These are phyloP conservation scores for Monascus ruber DNA, from an alignment of 2,329 filamentous ascomycete genomes.

Conservation along the genomic window DNA sequence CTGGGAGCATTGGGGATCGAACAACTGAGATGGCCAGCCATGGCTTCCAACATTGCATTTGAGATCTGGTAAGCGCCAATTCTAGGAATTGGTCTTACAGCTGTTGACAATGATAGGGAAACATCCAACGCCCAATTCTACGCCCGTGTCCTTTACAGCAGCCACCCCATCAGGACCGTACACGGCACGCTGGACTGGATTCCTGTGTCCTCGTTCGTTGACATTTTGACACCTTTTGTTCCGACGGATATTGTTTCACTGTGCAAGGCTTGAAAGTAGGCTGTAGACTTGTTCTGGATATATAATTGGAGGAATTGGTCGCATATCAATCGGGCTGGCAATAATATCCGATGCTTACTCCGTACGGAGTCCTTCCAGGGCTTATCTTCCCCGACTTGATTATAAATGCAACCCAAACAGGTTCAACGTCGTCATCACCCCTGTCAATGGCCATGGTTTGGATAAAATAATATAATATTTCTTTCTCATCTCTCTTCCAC, in stretches of 20 bases:
- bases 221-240: slow-evolving; percentile 17
- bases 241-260: slow-evolving; percentile 16
- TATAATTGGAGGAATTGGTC: neutral
- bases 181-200: slow-evolving; percentile 22
- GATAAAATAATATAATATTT: no score
- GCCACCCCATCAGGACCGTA: slow-evolving; percentile 16
- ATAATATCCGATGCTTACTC: no score
- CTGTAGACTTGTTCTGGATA: no score
- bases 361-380: no score
- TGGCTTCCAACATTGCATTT: slow-evolving; percentile 29
- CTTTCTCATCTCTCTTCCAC: no score
- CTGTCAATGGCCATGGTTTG: no score
- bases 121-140: slow-evolving; percentile 14
- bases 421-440: no score
- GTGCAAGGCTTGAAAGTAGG: slow-evolving; percentile 5
- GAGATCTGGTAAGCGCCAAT: slow-evolving; percentile 23
- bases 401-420: no score
- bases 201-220: slow-evolving; percentile 10
- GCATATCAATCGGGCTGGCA: neutral
- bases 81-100: neutral
- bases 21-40: slow-evolving; percentile 28
- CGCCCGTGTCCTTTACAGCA: slow-evolving; percentile 21
- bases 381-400: no score
- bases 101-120: slow-evolving; percentile 8
- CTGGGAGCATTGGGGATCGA: slow-evolving; percentile 25